A percentile compares a stretch with the other conserved stretches of the same genome.
phyloP scores from a whole-genome alignment of 257 asterid species.

The Schizonepeta tenuifolia region DNA sequence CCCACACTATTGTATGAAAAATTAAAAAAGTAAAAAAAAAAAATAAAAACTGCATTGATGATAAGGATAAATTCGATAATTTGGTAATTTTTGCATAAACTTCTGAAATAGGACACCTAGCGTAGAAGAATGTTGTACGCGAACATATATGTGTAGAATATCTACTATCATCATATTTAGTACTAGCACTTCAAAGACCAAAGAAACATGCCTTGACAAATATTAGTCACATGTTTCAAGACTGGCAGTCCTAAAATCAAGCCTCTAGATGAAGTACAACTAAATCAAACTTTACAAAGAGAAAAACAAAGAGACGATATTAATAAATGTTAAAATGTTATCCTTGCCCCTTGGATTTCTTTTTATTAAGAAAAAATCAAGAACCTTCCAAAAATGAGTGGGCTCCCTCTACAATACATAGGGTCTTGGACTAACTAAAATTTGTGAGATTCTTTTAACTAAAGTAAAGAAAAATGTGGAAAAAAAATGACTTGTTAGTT shows the following conservation, averaged over 20 bases:
- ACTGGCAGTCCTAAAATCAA: background rate
- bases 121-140: background rate
- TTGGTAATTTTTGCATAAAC: too few species aligned
- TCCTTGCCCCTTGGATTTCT: background rate
- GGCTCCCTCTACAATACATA: background rate
- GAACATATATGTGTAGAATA: background rate
- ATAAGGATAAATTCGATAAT: too few species aligned
- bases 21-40: too few species aligned
- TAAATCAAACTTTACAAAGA: background rate
- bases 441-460: background rate
- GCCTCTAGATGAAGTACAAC: background rate
- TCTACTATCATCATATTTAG: background rate
- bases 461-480: background rate
- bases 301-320: background rate
- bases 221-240: background rate
- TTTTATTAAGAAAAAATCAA: background rate
- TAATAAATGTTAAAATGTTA: background rate
- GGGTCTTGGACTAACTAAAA: background rate
- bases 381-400: background rate
- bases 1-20: too few species aligned
- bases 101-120: too few species aligned
- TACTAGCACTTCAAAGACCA: background rate
- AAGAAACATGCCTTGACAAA: background rate
- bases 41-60: too few species aligned
- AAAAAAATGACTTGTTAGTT: background rate